Evolutionary conservation across 495 filamentous ascomycete genomes (phyloP).

Genomic region (Trichoderma virens): DNA sequence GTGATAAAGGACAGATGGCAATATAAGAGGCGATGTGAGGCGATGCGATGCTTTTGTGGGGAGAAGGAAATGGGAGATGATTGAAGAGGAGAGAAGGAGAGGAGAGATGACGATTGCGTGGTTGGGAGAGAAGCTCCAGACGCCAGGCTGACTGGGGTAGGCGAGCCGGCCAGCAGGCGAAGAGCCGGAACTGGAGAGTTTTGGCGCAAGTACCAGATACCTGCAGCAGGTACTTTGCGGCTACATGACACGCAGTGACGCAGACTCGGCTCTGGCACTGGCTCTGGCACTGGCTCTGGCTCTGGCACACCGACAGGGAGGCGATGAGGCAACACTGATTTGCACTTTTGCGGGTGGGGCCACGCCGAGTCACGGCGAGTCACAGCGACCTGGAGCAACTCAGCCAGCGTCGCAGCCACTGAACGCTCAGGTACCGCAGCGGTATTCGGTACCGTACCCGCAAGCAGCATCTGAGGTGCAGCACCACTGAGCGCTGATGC

Average conservation of each 20-base stretch:
- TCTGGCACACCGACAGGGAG: background rate
- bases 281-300: background rate
- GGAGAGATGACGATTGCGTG: constrained; percentile 10
- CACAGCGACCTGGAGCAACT: background rate
- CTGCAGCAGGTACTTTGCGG: background rate
- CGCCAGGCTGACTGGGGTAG: constrained; percentile 4
- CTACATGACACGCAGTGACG: constrained; percentile 3
- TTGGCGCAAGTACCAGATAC: background rate
- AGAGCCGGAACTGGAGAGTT: background rate
- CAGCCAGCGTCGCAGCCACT: too few relatives aligned
- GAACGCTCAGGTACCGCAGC: background rate
- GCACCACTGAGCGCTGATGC: background rate
- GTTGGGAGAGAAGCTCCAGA: constrained; percentile 6
- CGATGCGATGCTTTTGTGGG: background rate
- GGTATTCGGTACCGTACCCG: constrained; percentile 5
- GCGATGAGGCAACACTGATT: background rate
- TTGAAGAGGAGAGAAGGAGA: constrained; percentile 10
- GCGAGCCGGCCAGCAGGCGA: background rate
- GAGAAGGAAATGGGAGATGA: background rate
- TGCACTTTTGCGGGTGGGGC: too few relatives aligned
- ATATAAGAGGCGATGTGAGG: background rate
- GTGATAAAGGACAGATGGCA: background rate
- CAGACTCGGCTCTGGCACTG: background rate
- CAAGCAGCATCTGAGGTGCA: background rate
- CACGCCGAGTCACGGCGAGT: background rate